phyloP scores from a whole-genome alignment of 106 monocot genomes.

The Allium fistulosum region DNA sequence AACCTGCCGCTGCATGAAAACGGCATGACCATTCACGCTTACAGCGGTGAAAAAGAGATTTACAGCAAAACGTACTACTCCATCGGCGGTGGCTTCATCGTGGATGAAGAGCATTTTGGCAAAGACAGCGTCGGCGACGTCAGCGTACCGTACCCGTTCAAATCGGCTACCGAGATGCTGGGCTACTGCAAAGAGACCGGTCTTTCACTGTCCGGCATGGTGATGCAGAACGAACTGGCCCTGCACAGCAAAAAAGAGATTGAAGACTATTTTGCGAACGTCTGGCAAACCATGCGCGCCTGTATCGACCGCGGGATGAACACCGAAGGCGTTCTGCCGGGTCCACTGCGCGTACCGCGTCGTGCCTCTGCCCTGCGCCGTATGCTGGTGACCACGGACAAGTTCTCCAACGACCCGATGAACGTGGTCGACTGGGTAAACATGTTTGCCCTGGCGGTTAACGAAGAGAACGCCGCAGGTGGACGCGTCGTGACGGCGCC shows the following conservation, averaged over 20 bases:
- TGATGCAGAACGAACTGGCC: background rate
- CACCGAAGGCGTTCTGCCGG: background rate
- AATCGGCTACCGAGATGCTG: background rate
- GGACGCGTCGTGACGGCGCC: slow-evolving; percentile 7
- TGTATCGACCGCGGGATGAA: background rate
- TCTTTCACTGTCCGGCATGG: background rate
- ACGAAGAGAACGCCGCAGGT: too few species aligned
- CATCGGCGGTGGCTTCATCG: too few species aligned
- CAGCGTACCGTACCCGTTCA: background rate
- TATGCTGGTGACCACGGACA: background rate
- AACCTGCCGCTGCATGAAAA: background rate
- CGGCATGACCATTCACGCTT: background rate
- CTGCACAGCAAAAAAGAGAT: background rate
- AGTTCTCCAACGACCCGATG: background rate
- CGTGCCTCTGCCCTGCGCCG: background rate
- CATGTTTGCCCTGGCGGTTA: slow-evolving; percentile 1
- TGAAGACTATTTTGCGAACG: background rate
- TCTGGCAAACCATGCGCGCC: background rate
- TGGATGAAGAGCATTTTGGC: background rate
- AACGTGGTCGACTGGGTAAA: background rate
- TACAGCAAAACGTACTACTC: background rate
- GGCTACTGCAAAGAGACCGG: background rate
- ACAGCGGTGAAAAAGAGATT: background rate
- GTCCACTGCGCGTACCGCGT: background rate
- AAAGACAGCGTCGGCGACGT: background rate